Base-by-base conservation (phyloP, 78 protist genomes). In the Dictyostelium intermedium region DNA sequence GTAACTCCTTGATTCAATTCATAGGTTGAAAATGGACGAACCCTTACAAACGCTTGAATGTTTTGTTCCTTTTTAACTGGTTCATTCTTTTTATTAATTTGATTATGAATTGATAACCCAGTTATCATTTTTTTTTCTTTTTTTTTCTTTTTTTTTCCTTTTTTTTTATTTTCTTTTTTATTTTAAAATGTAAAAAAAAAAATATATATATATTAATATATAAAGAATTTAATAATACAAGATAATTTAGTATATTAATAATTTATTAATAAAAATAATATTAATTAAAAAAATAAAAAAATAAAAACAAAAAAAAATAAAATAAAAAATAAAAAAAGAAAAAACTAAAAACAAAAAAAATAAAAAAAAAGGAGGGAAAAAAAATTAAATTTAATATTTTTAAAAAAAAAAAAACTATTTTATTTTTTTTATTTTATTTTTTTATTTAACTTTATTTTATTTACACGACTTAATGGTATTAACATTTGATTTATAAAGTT, bases 31-130 rank as follows among this genome's bases (percentile, higher is more conserved):
- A 89, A 50, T 23, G 94, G 94, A 27, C 94, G 34, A 20, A 89
- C 86, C 37, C 94, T 60, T 23, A 89, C 94, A 69, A 89, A 89
- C n/a, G 74, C 94, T 56, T 89, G 94, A 34, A 89, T 85, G 81
- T 89, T 89, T 60, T 89, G 94, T 63, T 79, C 94, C 35, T 60
- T 66, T 50, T 89, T 89, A 34, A 34, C 45, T 78, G 82, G 74
- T 41, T 87, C 93, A 7, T 37, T 34, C 39, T 78, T 80, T n/a
- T 89, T 89, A 79, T 87, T 77, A 6, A 89, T 61, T 80, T 89
- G 87, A 37, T 63, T 80, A 69, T 89, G 94, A 34, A 89, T 35
- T n/a, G 85, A 20, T 80, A 35, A 35, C 50, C 94, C 94, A 35
- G 61, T 80, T 43, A 89, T 89, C 94, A 89, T 89, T 16, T 61